A percentile compares a stretch with the other conserved stretches of the same genome.
Conservation (phyloP, 2,329 filamentous ascomycete genomes). For the Neobulgaria alba region DNA sequence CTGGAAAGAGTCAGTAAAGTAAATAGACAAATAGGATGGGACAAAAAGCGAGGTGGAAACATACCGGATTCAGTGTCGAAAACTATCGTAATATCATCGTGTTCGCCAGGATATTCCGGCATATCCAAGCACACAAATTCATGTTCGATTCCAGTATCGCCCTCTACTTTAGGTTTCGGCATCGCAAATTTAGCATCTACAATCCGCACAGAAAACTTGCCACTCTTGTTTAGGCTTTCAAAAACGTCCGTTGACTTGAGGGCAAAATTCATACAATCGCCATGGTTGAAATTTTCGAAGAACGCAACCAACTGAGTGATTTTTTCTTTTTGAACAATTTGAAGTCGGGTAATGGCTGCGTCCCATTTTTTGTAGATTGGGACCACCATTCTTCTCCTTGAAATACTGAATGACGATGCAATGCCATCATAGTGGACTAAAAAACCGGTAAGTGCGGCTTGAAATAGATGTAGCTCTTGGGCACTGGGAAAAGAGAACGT, state of each 20-base stretch:
- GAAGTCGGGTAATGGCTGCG: constrained; percentile 68
- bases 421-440: constrained; percentile 65
- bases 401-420: constrained; percentile 69
- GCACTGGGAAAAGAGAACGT: constrained; percentile 60
- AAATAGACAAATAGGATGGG: constrained; percentile 5
- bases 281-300: constrained; percentile 80
- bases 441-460: constrained; percentile 73
- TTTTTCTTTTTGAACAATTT: constrained; percentile 69
- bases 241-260: constrained; percentile 79
- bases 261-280: constrained; percentile 81
- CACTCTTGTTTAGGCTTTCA: constrained; percentile 55
- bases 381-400: constrained; percentile 78
- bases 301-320: constrained; percentile 74
- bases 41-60: constrained; percentile 6
- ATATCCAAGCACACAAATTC: constrained; percentile 79
- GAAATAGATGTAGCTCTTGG: constrained; percentile 67
- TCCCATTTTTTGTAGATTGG: constrained; percentile 95
- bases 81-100: constrained; percentile 79
- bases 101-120: constrained; percentile 82
- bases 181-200: constrained; percentile 88
- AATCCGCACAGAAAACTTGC: constrained; percentile 66
- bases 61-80: constrained; percentile 63
- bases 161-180: constrained; percentile 46
- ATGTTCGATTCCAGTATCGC: constrained; percentile 45
- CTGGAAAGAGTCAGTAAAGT: background rate